Conservation (phyloP, 306 rosid species). For the Pterocarpus macrocarpus region DNA sequence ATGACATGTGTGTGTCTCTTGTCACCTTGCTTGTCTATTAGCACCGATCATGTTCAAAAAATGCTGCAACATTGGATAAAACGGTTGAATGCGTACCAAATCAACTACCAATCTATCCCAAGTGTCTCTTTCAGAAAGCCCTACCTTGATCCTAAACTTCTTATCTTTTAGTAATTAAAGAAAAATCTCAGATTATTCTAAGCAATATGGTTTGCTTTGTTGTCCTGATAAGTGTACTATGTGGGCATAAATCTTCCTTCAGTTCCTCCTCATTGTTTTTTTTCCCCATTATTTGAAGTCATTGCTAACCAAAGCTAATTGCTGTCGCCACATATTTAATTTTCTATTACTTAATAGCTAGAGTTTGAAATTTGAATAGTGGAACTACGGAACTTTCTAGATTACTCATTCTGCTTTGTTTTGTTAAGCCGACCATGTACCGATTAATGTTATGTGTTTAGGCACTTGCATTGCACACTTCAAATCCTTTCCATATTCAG, state of each 20-base stretch:
- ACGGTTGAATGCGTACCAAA: slow-evolving; percentile 37
- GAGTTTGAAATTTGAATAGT: slow-evolving; percentile 7
- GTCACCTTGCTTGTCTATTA: slow-evolving; percentile 1
- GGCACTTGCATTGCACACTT: not conserved
- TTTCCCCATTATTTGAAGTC: not conserved
- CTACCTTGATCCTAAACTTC: not conserved
- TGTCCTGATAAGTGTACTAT: not conserved
- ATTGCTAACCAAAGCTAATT: slow-evolving; percentile 1
- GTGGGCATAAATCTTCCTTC: not conserved
- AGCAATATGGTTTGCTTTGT: not conserved
- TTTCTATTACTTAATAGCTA: slow-evolving; percentile 28
- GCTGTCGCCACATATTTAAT: not conserved
- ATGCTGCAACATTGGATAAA: slow-evolving; percentile 1
- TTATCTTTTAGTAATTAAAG: slow-evolving; percentile 2
- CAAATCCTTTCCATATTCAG: not conserved
- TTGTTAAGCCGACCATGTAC: not conserved
- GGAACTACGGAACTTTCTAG: slow-evolving; percentile 26
- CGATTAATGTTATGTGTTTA: not conserved
- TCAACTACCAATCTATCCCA: slow-evolving; percentile 22
- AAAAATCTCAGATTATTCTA: slow-evolving; percentile 5
- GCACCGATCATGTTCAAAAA: not conserved
- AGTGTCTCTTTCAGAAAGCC: slow-evolving; percentile 33
- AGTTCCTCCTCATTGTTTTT: no score
- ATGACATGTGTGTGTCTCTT: slow-evolving; percentile 35
- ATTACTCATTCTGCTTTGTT: not conserved